A percentile compares a stretch with the other conserved stretches of the same genome.
phyloP scores from a whole-genome alignment of 805 yeast species.

The Kregervanrija delftensis region DNA sequence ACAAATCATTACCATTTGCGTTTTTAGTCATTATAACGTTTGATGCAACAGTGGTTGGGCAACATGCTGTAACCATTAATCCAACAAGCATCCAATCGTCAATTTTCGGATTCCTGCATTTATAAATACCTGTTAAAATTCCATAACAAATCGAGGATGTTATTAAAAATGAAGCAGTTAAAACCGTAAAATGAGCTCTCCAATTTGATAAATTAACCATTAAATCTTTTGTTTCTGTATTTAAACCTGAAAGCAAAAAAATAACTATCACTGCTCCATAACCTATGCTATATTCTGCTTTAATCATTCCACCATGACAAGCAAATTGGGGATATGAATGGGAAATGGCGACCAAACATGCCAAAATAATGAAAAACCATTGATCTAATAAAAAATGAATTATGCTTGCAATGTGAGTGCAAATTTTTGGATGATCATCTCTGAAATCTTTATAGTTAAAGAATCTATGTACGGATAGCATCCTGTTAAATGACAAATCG shows the following conservation, averaged over 20 bases:
- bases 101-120: slow-evolving; percentile 49
- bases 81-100: slow-evolving; percentile 77
- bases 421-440: too few relatives aligned
- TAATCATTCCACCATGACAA: slow-evolving; percentile 69
- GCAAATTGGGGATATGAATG: slow-evolving; percentile 78
- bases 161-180: slow-evolving; percentile 60
- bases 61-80: slow-evolving; percentile 69
- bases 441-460: too few relatives aligned
- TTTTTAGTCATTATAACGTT: slow-evolving; percentile 85
- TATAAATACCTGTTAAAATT: slow-evolving; percentile 55
- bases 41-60: slow-evolving; percentile 90
- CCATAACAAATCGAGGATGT: slow-evolving; percentile 51
- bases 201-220: slow-evolving; percentile 59
- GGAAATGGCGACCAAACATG: slow-evolving; percentile 68
- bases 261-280: slow-evolving; percentile 85
- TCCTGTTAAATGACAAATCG: too few relatives aligned
- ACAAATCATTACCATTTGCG: slow-evolving; percentile 70
- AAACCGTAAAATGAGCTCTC: slow-evolving; percentile 73
- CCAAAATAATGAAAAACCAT: slow-evolving; percentile 75
- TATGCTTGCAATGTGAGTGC: too few relatives aligned
- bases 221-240: slow-evolving; percentile 60
- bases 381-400: slow-evolving; percentile 27
- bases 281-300: slow-evolving; percentile 68
- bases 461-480: too few relatives aligned
- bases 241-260: slow-evolving; percentile 71